These are phyloP conservation scores for Barnettozyma vustinii DNA, from an alignment of 805 yeast species.

Conservation along the genomic window DNA sequence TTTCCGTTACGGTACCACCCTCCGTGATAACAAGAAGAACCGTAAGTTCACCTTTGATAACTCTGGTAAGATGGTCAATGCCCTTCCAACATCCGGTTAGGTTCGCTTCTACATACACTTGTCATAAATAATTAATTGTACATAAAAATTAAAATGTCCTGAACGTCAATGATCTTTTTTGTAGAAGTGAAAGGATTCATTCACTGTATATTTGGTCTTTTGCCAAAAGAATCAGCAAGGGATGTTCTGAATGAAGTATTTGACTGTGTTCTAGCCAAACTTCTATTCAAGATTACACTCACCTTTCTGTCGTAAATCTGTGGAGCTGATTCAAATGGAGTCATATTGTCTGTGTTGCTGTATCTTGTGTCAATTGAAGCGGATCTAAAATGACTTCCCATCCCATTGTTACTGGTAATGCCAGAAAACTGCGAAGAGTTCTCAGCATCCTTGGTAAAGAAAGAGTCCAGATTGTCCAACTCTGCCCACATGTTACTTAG, in stretches of 20 bases:
- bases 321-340: slow-evolving; percentile 67
- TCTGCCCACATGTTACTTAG: slow-evolving; percentile 91
- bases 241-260: slow-evolving; percentile 73
- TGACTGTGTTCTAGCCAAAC: slow-evolving; percentile 69
- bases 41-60: slow-evolving; percentile 69
- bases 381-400: slow-evolving; percentile 32
- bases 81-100: slow-evolving; percentile 25
- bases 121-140: slow-evolving; percentile 3
- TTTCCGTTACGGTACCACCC: slow-evolving; percentile 82
- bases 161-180: background rate
- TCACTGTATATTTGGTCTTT: slow-evolving; percentile 18
- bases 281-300: slow-evolving; percentile 64
- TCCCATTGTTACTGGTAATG: slow-evolving; percentile 21
- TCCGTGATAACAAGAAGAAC: slow-evolving; percentile 83
- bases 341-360: slow-evolving; percentile 40
- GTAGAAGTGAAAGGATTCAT: background rate
- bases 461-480: slow-evolving; percentile 80
- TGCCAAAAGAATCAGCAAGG: slow-evolving; percentile 60
- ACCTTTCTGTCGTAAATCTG: slow-evolving; percentile 77
- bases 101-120: background rate
- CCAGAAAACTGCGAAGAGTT: slow-evolving; percentile 21
- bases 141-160: slow-evolving; percentile 1
- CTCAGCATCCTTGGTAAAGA: slow-evolving; percentile 63
- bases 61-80: slow-evolving; percentile 47
- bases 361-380: slow-evolving; percentile 58